Conservation (phyloP, 768 basidiomycete genomes). For the Psilocybe cubensis region DNA sequence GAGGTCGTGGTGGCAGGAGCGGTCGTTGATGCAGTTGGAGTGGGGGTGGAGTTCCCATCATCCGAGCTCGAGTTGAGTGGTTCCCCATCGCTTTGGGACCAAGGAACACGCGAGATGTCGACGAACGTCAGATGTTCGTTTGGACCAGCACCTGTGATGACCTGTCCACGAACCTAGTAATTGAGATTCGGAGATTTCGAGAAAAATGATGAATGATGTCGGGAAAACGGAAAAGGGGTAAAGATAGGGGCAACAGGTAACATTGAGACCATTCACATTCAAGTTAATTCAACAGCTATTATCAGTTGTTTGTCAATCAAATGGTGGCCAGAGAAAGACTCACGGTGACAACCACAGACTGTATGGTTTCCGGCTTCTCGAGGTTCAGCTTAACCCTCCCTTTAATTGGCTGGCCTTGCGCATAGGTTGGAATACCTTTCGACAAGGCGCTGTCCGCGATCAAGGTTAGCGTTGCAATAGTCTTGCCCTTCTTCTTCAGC, state of each 20-base stretch:
- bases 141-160: constrained; percentile 38
- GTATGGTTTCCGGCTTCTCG: constrained; percentile 44
- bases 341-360: constrained; percentile 51
- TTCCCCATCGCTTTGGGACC: constrained; percentile 35
- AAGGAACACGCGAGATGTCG: constrained; percentile 33
- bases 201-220: neutral
- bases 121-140: constrained; percentile 36
- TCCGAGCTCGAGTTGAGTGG: constrained; percentile 17
- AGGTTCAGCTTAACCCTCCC: constrained; percentile 37
- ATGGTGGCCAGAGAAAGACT: constrained; percentile 8
- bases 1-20: neutral
- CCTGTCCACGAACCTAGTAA: constrained; percentile 37
- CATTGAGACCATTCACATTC: neutral
- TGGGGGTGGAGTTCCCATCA: neutral
- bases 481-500: constrained; percentile 32
- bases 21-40: neutral
- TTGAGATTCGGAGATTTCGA: neutral
- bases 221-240: neutral
- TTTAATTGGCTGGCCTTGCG: constrained; percentile 34
- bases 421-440: constrained; percentile 32
- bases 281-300: neutral
- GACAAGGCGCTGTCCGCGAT: constrained; percentile 43
- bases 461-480: constrained; percentile 50
- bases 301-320: neutral
- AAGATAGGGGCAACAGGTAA: neutral